A percentile compares a stretch with the other conserved stretches of the same genome.
phyloP scores from a whole-genome alignment of 495 filamentous ascomycete species.

The Hyaloscypha bicolor region DNA sequence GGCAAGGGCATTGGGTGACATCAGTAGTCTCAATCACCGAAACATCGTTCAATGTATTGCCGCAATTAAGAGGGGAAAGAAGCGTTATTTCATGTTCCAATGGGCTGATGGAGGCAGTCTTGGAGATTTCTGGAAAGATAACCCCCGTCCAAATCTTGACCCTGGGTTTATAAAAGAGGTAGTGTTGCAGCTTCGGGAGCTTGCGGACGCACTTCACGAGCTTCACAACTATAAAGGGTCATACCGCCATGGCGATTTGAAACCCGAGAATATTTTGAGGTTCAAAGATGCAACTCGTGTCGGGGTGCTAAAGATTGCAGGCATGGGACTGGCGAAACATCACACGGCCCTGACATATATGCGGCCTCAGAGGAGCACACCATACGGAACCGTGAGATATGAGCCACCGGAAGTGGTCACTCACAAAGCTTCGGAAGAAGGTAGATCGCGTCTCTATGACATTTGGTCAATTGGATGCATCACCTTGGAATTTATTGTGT shows the following conservation, averaged over 20 bases:
- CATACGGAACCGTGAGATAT: conserved; percentile 1
- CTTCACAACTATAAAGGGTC: conserved; percentile 3
- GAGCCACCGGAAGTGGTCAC: conserved; percentile 13
- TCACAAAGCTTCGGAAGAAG: conserved; percentile 24
- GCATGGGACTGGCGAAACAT: conserved; percentile 14
- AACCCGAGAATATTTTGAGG: conserved; percentile 21
- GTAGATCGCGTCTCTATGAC: conserved; percentile 35
- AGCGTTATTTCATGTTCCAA: conserved; percentile 26
- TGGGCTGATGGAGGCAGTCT: conserved; percentile 31
- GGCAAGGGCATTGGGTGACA: conserved; percentile 6
- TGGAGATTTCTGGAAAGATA: conserved; percentile 20
- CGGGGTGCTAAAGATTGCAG: conserved; percentile 15
- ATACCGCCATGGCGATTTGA: conserved; percentile 21
- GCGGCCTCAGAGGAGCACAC: not conserved
- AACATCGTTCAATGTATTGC: conserved; percentile 25
- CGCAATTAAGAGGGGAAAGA: conserved; percentile 13
- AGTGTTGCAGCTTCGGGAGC: conserved; percentile 1
- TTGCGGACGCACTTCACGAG: conserved; percentile 15
- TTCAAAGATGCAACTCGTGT: conserved; percentile 10
- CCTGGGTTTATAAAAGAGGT: conserved; percentile 6
- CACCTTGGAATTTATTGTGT: conserved; percentile 38
- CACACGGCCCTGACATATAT: conserved; percentile 1
- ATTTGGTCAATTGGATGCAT: conserved; percentile 42
- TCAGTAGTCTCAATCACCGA: conserved; percentile 14
- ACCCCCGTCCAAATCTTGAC: conserved; percentile 1